Evolutionary conservation across 2,329 filamentous ascomycete species (phyloP), one percentile per base, ranked within the genome.

Genomic region (Phaeophleospora eucalypticola): DNA sequence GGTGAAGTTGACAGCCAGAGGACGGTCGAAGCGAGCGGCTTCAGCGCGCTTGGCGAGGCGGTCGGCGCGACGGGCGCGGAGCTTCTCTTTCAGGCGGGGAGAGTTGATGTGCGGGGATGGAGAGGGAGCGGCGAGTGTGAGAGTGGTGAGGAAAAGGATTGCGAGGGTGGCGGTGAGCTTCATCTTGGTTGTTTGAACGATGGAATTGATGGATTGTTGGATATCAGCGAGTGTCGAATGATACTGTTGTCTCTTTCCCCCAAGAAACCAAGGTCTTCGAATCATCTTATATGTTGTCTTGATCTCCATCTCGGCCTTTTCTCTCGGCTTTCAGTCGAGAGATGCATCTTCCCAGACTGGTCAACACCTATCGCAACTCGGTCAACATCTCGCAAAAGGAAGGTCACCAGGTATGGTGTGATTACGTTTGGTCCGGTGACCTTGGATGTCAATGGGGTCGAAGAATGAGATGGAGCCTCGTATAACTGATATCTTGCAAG

Each of bases 51-150:
- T 53, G 24, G 40, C 49, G 40, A 49, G 48, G 35, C 64, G 62
- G 36, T 60, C 67, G 47, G 68, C 70, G 40, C 24, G 24, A 67
- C 42, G 42, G 12, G 41, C 37, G 65, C 59, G 19, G 68, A 66
- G 14, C 67, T 71, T 73, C 68, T 27, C 27, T 19, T 18, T 10
- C 3, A 37, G 36, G 17, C 36, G 15, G 12, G 24, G 24, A 6
- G 24, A 29, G 24, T 37, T 19, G 15, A 37, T 19, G 12, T 19
- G 36, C 4, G 6, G 36, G 18, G 10, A 16, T 21, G 37, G 33
- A 6, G 15, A 19, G 16, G 75, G 76, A 20, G 73, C 72, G 29
- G 73, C 75, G 29, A 74, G 41, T 39, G 68, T 70, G 45, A 66
- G 58, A 46, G 67, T 66, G 43, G 71, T 69, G 47, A 73, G 65